Evolutionary conservation across 2,329 filamentous ascomycete species (phyloP).

Genomic region (Penicillium sp.): DNA sequence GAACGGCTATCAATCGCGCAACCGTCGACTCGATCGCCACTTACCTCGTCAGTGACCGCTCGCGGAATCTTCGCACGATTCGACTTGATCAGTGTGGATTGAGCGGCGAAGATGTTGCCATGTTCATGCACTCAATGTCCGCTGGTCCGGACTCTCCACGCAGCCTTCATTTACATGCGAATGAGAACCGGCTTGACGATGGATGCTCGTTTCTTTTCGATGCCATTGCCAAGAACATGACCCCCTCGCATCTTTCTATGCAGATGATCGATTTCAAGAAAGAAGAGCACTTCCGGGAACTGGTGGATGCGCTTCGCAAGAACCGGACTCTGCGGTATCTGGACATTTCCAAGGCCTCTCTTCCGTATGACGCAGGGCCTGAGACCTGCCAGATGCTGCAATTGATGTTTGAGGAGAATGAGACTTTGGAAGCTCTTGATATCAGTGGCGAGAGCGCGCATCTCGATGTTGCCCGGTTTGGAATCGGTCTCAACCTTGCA

Average conservation of each 20-base stretch:
- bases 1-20: slow-evolving; percentile 57
- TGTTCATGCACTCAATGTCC: slow-evolving; percentile 61
- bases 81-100: slow-evolving; percentile 63
- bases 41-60: slow-evolving; percentile 60
- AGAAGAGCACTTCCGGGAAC: slow-evolving; percentile 59
- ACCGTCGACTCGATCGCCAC: slow-evolving; percentile 62
- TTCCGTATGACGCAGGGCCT: slow-evolving; percentile 64
- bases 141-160: slow-evolving; percentile 48
- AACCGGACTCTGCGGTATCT: slow-evolving; percentile 62
- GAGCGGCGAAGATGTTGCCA: slow-evolving; percentile 60
- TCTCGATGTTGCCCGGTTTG: slow-evolving; percentile 65
- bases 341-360: slow-evolving; percentile 65
- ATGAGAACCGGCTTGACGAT: slow-evolving; percentile 52
- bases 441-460: slow-evolving; percentile 68
- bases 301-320: slow-evolving; percentile 57
- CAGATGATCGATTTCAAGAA: slow-evolving; percentile 65
- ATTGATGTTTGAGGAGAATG: slow-evolving; percentile 62
- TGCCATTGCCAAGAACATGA: slow-evolving; percentile 49
- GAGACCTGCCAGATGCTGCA: slow-evolving; percentile 63
- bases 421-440: slow-evolving; percentile 62
- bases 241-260: slow-evolving; percentile 62
- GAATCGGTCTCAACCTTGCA: slow-evolving; percentile 63
- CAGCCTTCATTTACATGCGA: slow-evolving; percentile 62
- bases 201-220: slow-evolving; percentile 43
- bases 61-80: slow-evolving; percentile 57